Percentiles rank a stretch among this genome's conserved stretches.
phyloP scores from a whole-genome alignment of 192 early-diverging fungal species.

The Thamnidium elegans region DNA sequence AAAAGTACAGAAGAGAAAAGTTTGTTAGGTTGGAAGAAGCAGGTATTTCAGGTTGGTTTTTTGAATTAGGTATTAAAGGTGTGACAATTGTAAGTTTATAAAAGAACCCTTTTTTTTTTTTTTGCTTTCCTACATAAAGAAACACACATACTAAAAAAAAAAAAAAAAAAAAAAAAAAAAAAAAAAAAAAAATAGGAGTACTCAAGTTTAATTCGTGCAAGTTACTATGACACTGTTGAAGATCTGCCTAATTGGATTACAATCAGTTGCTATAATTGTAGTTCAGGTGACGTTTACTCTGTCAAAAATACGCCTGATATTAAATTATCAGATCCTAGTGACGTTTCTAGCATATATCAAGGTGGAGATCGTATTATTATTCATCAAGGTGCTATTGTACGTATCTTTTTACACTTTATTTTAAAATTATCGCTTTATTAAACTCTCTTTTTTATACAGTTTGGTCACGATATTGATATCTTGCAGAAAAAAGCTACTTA shows the following conservation, averaged over 20 bases:
- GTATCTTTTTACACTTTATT: background rate
- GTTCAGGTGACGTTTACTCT: slow-evolving; percentile 12
- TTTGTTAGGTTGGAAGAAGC: background rate
- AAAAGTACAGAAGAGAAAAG: background rate
- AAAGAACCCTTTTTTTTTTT: background rate
- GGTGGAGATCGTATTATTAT: slow-evolving; percentile 9
- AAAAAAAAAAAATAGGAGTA: slow-evolving; percentile 9
- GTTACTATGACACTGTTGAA: background rate
- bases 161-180: background rate
- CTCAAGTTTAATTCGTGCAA: background rate
- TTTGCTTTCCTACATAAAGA: background rate
- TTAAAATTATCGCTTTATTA: background rate
- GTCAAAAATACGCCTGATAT: background rate
- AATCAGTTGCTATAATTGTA: slow-evolving; percentile 16
- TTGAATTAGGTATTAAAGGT: slow-evolving; percentile 20
- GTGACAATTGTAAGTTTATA: slow-evolving; percentile 16
- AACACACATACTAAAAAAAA: background rate
- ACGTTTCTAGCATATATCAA: background rate
- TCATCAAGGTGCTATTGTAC: slow-evolving; percentile 9
- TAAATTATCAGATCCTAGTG: background rate
- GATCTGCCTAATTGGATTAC: background rate
- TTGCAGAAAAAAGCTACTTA: slow-evolving; percentile 2
- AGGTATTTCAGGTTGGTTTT: slow-evolving; percentile 2
- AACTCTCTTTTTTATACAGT: slow-evolving; percentile 1
- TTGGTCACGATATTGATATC: background rate